Percentiles rank a stretch among this genome's conserved stretches.
Evolutionary conservation across 2,329 filamentous ascomycete species (phyloP).

Genomic region (Apiospora kogelbergensis): DNA sequence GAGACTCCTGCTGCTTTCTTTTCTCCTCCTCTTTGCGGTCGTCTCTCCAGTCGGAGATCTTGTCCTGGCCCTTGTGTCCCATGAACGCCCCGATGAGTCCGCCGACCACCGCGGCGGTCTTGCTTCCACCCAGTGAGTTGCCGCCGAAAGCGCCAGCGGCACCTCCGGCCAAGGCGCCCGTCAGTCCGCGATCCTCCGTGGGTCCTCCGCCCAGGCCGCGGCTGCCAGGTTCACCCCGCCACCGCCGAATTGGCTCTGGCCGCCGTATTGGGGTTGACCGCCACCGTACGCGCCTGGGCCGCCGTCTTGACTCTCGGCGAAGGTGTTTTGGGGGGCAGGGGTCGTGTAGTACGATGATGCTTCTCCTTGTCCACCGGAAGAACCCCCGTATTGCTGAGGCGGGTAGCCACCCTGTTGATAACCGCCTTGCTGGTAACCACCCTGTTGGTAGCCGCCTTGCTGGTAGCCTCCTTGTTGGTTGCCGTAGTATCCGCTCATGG

Average conservation of each 20-base stretch:
- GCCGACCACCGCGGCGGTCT: constrained; percentile 29
- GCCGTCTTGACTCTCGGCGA: constrained; percentile 1
- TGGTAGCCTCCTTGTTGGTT: neutral
- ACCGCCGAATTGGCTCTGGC: neutral
- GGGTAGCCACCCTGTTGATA: neutral
- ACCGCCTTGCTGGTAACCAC: neutral
- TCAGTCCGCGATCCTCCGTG: constrained; percentile 38
- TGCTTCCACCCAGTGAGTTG: constrained; percentile 37
- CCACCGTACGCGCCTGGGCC: constrained; percentile 16
- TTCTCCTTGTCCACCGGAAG: neutral
- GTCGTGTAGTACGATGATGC: neutral
- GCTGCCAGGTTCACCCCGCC: neutral
- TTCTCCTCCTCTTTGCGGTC: constrained; percentile 35
- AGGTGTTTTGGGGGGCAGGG: neutral
- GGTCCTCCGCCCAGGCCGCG: neutral
- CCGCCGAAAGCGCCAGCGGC: constrained; percentile 41
- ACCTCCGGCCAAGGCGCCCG: constrained; percentile 41
- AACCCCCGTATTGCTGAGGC: neutral
- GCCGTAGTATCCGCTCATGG: neutral
- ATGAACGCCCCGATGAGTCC: constrained; percentile 40
- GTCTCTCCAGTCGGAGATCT: constrained; percentile 34
- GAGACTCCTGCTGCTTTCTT: constrained; percentile 20
- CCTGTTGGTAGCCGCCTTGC: neutral
- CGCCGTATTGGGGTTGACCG: neutral
- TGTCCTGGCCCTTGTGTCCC: constrained; percentile 42